phyloP scores from a whole-genome alignment of 106 monocot species.

The Posidonia australis region DNA sequence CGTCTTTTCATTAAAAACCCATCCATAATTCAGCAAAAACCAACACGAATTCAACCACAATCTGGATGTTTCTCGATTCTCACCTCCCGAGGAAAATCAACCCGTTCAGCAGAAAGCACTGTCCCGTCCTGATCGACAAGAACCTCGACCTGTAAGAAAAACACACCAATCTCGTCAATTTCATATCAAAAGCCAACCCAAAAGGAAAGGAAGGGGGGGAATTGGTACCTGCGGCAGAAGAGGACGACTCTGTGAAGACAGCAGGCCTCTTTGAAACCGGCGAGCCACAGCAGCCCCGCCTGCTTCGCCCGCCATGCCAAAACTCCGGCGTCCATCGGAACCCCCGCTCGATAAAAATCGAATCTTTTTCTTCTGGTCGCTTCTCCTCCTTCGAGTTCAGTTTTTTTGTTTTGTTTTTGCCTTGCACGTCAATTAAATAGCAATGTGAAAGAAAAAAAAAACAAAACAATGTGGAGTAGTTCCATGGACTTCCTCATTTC shows the following conservation, averaged over 20 bases:
- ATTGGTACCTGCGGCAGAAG: conserved; percentile 47
- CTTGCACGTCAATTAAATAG: too few relatives aligned
- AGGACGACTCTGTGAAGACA: conserved; percentile 64
- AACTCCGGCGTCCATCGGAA: conserved; percentile 25
- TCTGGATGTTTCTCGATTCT: too few relatives aligned
- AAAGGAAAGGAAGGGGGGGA: not conserved
- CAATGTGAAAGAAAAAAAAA: too few relatives aligned
- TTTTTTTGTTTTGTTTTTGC: too few relatives aligned
- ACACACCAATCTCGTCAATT: not conserved
- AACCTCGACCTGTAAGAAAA: conserved; percentile 48
- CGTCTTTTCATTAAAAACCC: too few relatives aligned
- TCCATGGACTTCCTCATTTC: too few relatives aligned
- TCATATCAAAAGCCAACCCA: not conserved
- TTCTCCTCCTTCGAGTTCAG: too few relatives aligned
- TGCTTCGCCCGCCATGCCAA: conserved; percentile 31
- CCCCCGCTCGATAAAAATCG: not conserved
- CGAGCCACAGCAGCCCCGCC: conserved; percentile 50
- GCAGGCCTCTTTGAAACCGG: conserved; percentile 86
- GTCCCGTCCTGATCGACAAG: conserved; percentile 57
- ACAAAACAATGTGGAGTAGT: too few relatives aligned
- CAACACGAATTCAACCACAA: too few relatives aligned
- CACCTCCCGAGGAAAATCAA: conserved; percentile 93
- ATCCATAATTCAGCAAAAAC: too few relatives aligned
- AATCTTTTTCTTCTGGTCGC: too few relatives aligned
- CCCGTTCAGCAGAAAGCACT: conserved; percentile 94